These are phyloP conservation scores for Desmodesmus armatus DNA, from an alignment of 139 green algal species.

Conservation along the genomic window DNA sequence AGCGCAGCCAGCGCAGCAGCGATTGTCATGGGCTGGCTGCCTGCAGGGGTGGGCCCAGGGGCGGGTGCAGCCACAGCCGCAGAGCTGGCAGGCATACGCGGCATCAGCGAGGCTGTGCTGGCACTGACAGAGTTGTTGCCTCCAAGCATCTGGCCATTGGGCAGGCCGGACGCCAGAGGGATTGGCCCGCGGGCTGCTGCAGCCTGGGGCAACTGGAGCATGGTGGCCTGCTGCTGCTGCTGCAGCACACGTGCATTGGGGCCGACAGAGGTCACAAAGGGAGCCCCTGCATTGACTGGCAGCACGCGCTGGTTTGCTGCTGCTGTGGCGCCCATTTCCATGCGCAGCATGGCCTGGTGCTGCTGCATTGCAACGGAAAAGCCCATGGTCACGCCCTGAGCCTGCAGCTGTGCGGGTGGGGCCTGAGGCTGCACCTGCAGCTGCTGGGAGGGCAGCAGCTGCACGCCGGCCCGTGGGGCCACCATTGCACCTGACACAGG, in stretches of 20 bases:
- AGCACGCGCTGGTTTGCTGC: neutral
- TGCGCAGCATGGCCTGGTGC: neutral
- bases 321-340: neutral
- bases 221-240: conserved; percentile 3
- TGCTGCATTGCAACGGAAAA: neutral
- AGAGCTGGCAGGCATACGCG: neutral
- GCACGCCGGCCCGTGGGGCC: too few relatives aligned
- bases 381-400: neutral
- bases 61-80: conserved; percentile 2
- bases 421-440: neutral
- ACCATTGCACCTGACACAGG: too few relatives aligned
- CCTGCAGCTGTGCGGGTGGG: neutral
- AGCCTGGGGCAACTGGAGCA: too few relatives aligned
- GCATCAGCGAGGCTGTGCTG: neutral
- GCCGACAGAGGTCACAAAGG: too few relatives aligned
- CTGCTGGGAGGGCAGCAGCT: too few relatives aligned
- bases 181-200: neutral
- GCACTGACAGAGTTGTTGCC: neutral
- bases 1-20: neutral
- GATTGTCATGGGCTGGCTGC: conserved; percentile 15
- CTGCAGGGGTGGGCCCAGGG: neutral
- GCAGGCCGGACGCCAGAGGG: neutral
- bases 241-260: neutral
- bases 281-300: neutral
- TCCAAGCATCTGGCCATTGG: neutral